Evolutionary conservation across 1,284 basidiomycete species (phyloP).

Genomic region (Microbotryum intermedium): DNA sequence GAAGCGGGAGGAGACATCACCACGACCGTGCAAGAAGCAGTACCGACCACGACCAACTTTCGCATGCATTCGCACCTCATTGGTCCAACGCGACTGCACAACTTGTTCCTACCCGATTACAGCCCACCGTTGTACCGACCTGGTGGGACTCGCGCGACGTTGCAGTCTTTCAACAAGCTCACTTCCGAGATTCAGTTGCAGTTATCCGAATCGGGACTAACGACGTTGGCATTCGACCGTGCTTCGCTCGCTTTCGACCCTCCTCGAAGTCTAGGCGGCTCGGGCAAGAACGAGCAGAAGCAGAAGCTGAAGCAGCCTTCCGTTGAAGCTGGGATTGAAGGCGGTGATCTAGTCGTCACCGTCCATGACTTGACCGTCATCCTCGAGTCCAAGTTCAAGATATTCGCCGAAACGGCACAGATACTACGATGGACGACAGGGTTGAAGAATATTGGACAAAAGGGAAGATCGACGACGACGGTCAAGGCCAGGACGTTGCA

Average conservation of each 20-base stretch:
- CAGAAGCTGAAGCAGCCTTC: neutral
- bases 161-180: conserved; percentile 8
- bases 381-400: neutral
- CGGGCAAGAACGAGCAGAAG: no score
- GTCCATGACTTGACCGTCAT: conserved; percentile 4
- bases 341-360: conserved; percentile 2
- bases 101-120: conserved; percentile 3
- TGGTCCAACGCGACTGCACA: conserved; percentile 6
- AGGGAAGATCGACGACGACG: neutral
- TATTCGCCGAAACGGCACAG: conserved; percentile 2
- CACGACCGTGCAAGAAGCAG: neutral
- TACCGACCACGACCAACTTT: neutral
- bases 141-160: conserved; percentile 3
- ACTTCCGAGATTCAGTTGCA: conserved; percentile 4
- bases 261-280: neutral
- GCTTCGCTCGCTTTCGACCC: conserved; percentile 5
- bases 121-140: conserved; percentile 3
- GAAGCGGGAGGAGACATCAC: no score
- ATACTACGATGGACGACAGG: conserved; percentile 6
- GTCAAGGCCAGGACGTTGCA: neutral
- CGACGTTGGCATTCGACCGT: neutral
- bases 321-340: neutral
- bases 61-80: conserved; percentile 11
- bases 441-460: neutral
- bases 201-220: neutral